A percentile compares a stretch with the other conserved stretches of the same genome.
These are phyloP conservation scores for Sugiyamaella chiloensis DNA, from an alignment of 805 yeast species.

Conservation along the genomic window DNA sequence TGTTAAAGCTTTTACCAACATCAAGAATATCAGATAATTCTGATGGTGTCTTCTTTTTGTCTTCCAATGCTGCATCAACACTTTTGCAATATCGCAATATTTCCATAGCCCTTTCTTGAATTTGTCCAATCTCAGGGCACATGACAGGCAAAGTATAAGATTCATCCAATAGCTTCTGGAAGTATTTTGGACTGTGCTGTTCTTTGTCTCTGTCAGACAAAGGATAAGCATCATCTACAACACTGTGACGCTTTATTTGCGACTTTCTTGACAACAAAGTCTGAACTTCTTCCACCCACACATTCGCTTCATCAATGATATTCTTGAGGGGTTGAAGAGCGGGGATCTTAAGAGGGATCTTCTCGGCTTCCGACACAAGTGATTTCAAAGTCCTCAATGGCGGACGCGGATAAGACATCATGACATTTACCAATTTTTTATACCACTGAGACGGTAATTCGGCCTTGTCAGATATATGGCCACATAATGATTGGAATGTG, in stretches of 20 bases:
- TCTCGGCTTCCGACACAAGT: constrained; percentile 55
- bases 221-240: constrained; percentile 22
- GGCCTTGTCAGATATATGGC: constrained; percentile 40
- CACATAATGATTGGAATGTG: constrained; percentile 40
- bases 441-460: constrained; percentile 54
- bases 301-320: constrained; percentile 45
- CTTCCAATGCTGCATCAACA: constrained; percentile 40
- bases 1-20: constrained; percentile 58
- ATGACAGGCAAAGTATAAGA: constrained; percentile 51
- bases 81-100: constrained; percentile 50
- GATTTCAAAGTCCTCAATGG: constrained; percentile 44
- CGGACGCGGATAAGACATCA: constrained; percentile 44
- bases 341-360: constrained; percentile 41
- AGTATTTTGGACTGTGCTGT: constrained; percentile 30
- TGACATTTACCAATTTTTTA: constrained; percentile 39
- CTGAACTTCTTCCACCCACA: constrained; percentile 56
- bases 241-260: constrained; percentile 44
- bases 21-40: constrained; percentile 54
- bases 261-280: constrained; percentile 49
- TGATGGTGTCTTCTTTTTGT: constrained; percentile 16
- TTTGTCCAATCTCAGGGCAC: constrained; percentile 57
- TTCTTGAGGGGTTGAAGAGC: constrained; percentile 38
- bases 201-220: constrained; percentile 14
- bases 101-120: constrained; percentile 51
- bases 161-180: constrained; percentile 41